A percentile compares a stretch with the other conserved stretches of the same genome.
Evolutionary conservation across 352 stramenopile species (phyloP).

Genomic region (Pythium utonaiense): DNA sequence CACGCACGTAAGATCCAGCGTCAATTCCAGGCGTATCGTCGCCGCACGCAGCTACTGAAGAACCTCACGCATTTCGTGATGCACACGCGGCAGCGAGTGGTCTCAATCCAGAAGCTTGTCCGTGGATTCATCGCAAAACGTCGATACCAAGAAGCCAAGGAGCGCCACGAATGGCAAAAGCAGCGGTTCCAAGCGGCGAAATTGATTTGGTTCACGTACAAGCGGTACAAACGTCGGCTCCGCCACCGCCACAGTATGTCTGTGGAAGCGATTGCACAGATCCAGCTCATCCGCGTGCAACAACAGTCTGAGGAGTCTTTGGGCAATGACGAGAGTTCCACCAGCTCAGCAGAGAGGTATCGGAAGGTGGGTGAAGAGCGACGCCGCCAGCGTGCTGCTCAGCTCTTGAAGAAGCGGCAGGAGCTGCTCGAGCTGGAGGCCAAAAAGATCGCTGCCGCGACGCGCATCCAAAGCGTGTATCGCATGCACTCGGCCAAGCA

Average conservation of each 20-base stretch:
- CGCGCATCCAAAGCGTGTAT: conserved; percentile 48
- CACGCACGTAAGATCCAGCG: conserved; percentile 50
- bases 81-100: conserved; percentile 25
- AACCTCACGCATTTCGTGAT: conserved; percentile 36
- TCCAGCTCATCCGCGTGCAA: conserved; percentile 41
- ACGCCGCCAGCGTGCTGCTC: conserved; percentile 45
- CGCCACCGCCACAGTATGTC: conserved; percentile 52
- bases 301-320: conserved; percentile 32
- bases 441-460: conserved; percentile 32
- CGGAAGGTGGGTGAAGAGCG: conserved; percentile 47
- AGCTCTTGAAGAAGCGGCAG: conserved; percentile 47
- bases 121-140: conserved; percentile 43
- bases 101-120: conserved; percentile 56
- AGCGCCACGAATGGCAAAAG: conserved; percentile 22
- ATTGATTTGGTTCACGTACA: conserved; percentile 41
- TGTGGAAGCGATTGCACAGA: conserved; percentile 49
- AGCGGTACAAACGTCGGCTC: conserved; percentile 38
- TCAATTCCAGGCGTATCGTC: conserved; percentile 44
- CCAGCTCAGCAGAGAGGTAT: conserved; percentile 33
- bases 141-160: conserved; percentile 26
- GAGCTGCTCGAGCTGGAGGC: conserved; percentile 50
- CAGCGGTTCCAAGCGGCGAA: conserved; percentile 23
- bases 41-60: conserved; percentile 28
- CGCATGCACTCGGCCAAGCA: conserved; percentile 40
- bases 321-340: conserved; percentile 4